Conservation (phyloP, 305 asterid species). For the Plantago coronopus region DNA sequence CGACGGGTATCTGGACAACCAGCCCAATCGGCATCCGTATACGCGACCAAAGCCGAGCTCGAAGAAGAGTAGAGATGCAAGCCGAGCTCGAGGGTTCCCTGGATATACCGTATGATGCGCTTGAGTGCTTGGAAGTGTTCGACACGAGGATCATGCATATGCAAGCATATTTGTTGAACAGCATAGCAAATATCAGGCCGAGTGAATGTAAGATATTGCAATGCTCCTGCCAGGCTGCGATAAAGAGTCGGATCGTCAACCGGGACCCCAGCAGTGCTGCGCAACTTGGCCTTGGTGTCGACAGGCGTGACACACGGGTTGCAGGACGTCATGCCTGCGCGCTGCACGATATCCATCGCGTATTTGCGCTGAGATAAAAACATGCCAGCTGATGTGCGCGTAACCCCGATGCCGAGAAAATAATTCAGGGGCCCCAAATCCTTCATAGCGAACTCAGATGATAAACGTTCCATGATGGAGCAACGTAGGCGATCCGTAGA, state of each 20-base stretch:
- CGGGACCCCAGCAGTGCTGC: background rate
- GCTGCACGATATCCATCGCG: background rate
- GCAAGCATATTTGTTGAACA: background rate
- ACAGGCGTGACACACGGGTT: background rate
- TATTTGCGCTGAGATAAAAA: background rate
- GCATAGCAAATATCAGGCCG: too few relatives aligned
- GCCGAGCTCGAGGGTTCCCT: background rate
- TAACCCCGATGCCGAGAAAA: background rate
- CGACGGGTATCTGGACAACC: too few relatives aligned
- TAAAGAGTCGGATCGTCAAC: background rate
- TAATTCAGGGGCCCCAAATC: background rate
- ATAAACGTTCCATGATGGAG: background rate
- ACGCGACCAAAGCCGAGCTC: too few relatives aligned
- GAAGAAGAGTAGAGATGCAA: background rate
- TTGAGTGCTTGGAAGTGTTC: too few relatives aligned
- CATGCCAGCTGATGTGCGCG: background rate
- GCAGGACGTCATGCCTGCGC: background rate
- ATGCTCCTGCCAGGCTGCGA: background rate
- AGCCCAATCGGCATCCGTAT: too few relatives aligned
- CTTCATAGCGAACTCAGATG: background rate
- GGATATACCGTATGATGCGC: too few relatives aligned
- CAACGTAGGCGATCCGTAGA: background rate
- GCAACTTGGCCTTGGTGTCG: background rate
- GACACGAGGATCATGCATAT: background rate
- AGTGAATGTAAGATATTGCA: too few relatives aligned